Evolutionary conservation across 2,329 filamentous ascomycete genomes (phyloP), one percentile per base, ranked within the genome.

Genomic region (Alternaria gaisen): DNA sequence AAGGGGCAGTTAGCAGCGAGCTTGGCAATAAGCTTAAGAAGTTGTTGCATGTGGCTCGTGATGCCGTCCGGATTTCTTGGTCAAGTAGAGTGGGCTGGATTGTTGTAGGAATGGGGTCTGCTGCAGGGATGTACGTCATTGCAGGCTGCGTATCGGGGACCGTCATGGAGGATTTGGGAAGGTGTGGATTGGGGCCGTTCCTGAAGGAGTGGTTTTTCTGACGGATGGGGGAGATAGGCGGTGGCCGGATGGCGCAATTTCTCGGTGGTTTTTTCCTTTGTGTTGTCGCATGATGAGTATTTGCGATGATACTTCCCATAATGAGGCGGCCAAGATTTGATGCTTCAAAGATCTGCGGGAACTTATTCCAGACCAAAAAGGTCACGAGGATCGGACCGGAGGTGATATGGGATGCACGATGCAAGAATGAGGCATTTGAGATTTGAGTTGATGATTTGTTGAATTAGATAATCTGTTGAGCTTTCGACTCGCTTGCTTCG

Each of bases 391-490:
- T 12, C 30, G 46, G 10, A 18, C 24, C 11, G 12, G 40, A 24
- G 7, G 18, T n/a, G 22, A 18, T 18, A 12, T 12, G 38, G 9
- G 22, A 5, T n/a, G 24, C 20, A 50, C 18, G 20, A n/a, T n/a
- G 20, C 24, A 34, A 12, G 1, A 8, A 26, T 26, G 9, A 36
- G 14, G 46, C 46, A 50, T 22, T n/a, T 42, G 18, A 50, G 32
- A 22, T 14, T 24, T 12, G 30, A 38, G 46, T 47, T 54, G 36
- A 46, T 48, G 52, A 20, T 12, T 34, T 30, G 16, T 54, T 42
- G 41, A 47, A 58, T 58, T 58, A 54, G 26, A 28, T 58, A 30
- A 28, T 58, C 30, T 58, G 34, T 12, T 43, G 38, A 53, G 26
- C 50, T 34, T 54, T 50, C 14, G 32, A 50, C 32, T 50, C 24